Evolutionary conservation across 1,284 basidiomycete genomes (phyloP).

Genomic region (Leccinum huronense): DNA sequence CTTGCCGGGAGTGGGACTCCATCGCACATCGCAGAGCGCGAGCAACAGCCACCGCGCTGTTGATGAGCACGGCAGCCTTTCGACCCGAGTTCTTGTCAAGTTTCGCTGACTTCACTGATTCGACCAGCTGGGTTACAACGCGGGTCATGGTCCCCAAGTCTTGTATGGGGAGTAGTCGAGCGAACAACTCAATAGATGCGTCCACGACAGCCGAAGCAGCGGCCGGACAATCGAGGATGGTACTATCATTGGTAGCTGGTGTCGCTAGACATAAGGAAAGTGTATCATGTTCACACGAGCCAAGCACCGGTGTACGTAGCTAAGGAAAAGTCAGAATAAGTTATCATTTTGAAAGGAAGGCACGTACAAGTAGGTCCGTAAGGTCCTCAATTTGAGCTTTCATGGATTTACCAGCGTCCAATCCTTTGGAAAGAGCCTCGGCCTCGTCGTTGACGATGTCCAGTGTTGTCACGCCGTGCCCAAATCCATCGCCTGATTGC

Average conservation of each 20-base stretch:
- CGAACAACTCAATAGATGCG: constrained; percentile 85
- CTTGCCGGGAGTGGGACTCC: constrained; percentile 50
- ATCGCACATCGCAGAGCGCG: constrained; percentile 70
- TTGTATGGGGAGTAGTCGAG: constrained; percentile 77
- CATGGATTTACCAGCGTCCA: constrained; percentile 29
- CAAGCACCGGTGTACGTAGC: constrained; percentile 79
- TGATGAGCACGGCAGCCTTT: constrained; percentile 85
- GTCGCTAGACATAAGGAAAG: constrained; percentile 67
- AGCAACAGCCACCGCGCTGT: constrained; percentile 78
- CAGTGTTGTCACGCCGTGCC: constrained; percentile 85
- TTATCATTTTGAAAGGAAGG: constrained; percentile 9
- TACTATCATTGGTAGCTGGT: constrained; percentile 43
- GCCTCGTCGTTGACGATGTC: constrained; percentile 48
- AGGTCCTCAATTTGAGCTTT: constrained; percentile 69
- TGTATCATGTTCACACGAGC: constrained; percentile 86
- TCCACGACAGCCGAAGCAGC: constrained; percentile 86
- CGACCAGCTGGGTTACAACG: constrained; percentile 69
- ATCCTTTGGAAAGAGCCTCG: constrained; percentile 32
- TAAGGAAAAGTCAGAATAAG: constrained; percentile 33
- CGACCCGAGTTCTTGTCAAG: constrained; percentile 88
- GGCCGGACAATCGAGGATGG: constrained; percentile 65
- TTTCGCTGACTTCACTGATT: constrained; percentile 71
- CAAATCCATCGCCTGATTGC: constrained; percentile 87
- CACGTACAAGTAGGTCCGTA: constrained; percentile 71
- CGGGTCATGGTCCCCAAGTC: constrained; percentile 67